phyloP scores from a whole-genome alignment of 441 rosid species.

The California macrophylla region DNA sequence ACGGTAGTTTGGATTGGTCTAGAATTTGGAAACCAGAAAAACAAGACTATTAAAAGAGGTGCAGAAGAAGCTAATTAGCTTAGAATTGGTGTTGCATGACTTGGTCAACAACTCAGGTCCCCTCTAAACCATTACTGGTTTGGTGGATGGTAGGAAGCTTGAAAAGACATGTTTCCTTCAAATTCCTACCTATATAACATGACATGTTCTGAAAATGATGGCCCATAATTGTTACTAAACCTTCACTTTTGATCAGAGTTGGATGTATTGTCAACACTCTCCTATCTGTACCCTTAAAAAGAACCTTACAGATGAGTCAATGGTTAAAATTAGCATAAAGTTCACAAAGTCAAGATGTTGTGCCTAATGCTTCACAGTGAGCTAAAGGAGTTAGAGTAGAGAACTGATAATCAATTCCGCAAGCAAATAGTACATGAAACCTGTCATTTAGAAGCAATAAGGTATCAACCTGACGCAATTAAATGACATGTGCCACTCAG shows the following conservation, averaged over 20 bases:
- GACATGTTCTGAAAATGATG: not conserved
- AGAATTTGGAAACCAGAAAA: not conserved
- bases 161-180: not conserved
- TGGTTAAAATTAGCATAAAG: not conserved
- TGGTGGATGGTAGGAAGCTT: not conserved
- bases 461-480: not conserved
- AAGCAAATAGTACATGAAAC: not conserved
- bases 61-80: not conserved
- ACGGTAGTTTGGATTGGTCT: constrained; percentile 1
- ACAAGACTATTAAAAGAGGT: not conserved
- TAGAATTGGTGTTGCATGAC: not conserved
- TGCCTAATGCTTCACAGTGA: not conserved
- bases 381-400: not conserved
- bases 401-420: not conserved
- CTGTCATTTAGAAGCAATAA: not conserved
- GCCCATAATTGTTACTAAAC: not conserved
- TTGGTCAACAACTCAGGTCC: not conserved
- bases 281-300: not conserved
- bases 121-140: not conserved
- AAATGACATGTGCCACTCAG: not conserved
- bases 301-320: not conserved
- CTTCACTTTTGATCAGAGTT: not conserved
- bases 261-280: constrained; percentile 3
- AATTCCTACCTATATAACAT: not conserved
- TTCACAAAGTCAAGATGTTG: not conserved